Evolutionary conservation across 805 yeast genomes (phyloP).

Genomic region (Lachancea sp.): DNA sequence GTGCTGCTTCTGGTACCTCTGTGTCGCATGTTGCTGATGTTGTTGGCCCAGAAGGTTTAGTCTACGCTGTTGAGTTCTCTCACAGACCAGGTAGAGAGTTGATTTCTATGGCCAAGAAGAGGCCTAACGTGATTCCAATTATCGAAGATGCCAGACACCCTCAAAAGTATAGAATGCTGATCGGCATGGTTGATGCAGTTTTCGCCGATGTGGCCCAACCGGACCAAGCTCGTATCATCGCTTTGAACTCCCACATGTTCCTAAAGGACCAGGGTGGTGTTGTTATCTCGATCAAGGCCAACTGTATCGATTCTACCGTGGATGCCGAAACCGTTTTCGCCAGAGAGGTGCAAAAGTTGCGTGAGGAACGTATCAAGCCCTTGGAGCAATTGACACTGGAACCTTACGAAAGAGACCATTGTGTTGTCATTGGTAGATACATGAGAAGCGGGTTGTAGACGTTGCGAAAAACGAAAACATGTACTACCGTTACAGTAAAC

Average conservation of each 20-base stretch:
- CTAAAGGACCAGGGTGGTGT: slow-evolving; percentile 98
- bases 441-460: slow-evolving; percentile 70
- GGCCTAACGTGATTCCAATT: slow-evolving; percentile 98
- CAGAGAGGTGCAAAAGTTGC: slow-evolving; percentile 96
- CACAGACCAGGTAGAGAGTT: slow-evolving; percentile 99
- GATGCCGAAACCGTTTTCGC: slow-evolving; percentile 99
- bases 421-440: slow-evolving; percentile 96
- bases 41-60: slow-evolving; percentile 98
- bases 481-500: neutral
- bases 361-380: slow-evolving; percentile 98
- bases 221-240: slow-evolving; percentile 99
- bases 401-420: slow-evolving; percentile 99
- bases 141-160: slow-evolving; percentile 99
- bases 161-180: slow-evolving; percentile 97
- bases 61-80: slow-evolving; percentile 97
- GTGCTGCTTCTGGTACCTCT: slow-evolving; percentile 99
- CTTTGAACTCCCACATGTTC: slow-evolving; percentile 96
- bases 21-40: slow-evolving; percentile 97
- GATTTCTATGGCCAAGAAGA: slow-evolving; percentile 99
- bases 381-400: slow-evolving; percentile 97
- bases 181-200: slow-evolving; percentile 98
- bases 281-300: slow-evolving; percentile 97
- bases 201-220: slow-evolving; percentile 99
- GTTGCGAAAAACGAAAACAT: too few relatives aligned
- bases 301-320: slow-evolving; percentile 99